These are phyloP conservation scores for Juglanconis oblonga DNA, from an alignment of 2,329 filamentous ascomycete genomes.

Conservation along the genomic window DNA sequence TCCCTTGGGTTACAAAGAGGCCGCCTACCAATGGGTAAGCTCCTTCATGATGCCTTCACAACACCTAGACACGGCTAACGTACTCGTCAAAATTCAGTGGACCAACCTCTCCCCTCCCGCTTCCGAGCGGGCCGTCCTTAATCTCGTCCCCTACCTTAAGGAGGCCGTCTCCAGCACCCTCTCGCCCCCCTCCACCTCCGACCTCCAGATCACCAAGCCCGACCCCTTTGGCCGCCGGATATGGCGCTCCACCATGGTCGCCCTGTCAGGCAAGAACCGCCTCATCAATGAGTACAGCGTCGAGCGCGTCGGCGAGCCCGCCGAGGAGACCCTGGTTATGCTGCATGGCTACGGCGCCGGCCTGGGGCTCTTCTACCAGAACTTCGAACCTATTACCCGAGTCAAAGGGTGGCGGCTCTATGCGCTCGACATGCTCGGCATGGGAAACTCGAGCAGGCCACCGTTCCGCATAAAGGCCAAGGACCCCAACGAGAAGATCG, in stretches of 20 bases:
- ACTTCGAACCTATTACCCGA: constrained; percentile 84
- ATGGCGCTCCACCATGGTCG: constrained; percentile 84
- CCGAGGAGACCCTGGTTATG: constrained; percentile 88
- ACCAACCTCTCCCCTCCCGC: constrained; percentile 74
- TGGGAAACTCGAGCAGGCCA: constrained; percentile 85
- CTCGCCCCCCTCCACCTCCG: constrained; percentile 34
- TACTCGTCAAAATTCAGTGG: constrained; percentile 59
- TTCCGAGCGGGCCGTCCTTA: constrained; percentile 86
- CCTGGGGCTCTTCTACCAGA: constrained; percentile 97
- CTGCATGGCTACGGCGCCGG: constrained; percentile 95
- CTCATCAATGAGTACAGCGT: constrained; percentile 91
- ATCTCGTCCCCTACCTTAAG: constrained; percentile 78
- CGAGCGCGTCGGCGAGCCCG: constrained; percentile 74
- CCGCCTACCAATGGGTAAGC: constrained; percentile 84
- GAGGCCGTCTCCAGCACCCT: constrained; percentile 60
- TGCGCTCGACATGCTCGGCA: constrained; percentile 90
- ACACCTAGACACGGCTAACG: constrained; percentile 13
- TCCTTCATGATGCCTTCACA: background rate
- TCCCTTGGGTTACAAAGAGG: constrained; percentile 87
- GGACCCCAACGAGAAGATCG: constrained; percentile 75
- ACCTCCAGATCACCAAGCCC: constrained; percentile 43
- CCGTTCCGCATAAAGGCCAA: constrained; percentile 83
- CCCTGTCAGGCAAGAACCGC: constrained; percentile 79
- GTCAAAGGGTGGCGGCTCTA: constrained; percentile 82
- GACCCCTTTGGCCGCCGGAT: constrained; percentile 83